Base-by-base conservation (phyloP, 73 alveolate species). In the Paramecium bursaria region DNA sequence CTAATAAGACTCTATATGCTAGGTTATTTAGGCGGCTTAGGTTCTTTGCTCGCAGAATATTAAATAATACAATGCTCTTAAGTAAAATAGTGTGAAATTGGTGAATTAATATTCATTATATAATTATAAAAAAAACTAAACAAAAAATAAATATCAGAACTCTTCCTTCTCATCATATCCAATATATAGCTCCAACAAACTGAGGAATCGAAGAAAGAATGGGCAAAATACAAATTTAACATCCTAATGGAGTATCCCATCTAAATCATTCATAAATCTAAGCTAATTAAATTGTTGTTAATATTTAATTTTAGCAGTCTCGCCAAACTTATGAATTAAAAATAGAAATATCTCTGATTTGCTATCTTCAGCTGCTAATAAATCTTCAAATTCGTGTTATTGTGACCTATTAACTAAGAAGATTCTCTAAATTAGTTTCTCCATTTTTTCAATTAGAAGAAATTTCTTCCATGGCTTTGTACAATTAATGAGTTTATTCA, bases 401-500 rank as follows among this genome's bases (percentile, higher is more conserved):
- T 67, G 11, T 11, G 26, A 42, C 22, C 82, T 39, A 67, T 67
- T 67, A 1, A 35, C 35, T 23, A 67, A 42, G 15, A 67, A 23
- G 3, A 47, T 67, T 14, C 35, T 31, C n/a, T 23, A 21, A 1
- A 67, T 67, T 4, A 67, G 44, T 25, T 67, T 67, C 13, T 67
- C 82, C 33, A 67, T 39, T 39, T 67, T 67, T 19, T 33, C 57
- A 15, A 67, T 67, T 11, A 67, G 22, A 19, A 67, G 39, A 42
- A 67, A 67, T n/a, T 67, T 67, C 82, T 67, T 67, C 82, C 82
- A 67, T 0, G 82, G 82, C 21, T 67, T 67, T 3, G 82, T 67
- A 13, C 60, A 39, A 17, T 31, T 67, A 0, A 67, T 67, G 60
- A 67, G 19, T 23, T 42, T 13, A 35, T 35, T 42, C 0, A 67